phyloP scores from a whole-genome alignment of 768 basidiomycete genomes.

The Tylopilus rubrobrunneus region DNA sequence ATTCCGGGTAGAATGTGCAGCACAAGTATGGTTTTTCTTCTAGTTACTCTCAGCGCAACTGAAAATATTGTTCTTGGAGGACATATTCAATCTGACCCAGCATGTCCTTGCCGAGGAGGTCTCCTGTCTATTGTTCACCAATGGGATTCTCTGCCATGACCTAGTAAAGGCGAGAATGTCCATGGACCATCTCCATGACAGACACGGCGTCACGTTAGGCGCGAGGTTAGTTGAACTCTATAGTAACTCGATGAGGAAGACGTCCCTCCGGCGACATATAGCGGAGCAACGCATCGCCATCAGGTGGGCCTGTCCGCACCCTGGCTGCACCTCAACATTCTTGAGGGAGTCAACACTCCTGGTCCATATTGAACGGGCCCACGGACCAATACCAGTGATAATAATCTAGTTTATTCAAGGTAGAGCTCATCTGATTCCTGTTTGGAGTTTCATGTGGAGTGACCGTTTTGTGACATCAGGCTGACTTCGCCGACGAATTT shows the following conservation, averaged over 20 bases:
- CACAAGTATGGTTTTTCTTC: slow-evolving; percentile 2
- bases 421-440: too few relatives aligned
- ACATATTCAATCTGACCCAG: too few relatives aligned
- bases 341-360: too few relatives aligned
- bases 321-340: too few relatives aligned
- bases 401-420: too few relatives aligned
- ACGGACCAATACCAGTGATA: too few relatives aligned
- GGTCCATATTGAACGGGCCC: too few relatives aligned
- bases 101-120: not conserved
- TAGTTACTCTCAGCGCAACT: not conserved
- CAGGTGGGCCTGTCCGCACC: too few relatives aligned
- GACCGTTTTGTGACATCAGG: too few relatives aligned
- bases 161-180: not conserved
- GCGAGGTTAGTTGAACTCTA: not conserved
- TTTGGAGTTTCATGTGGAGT: too few relatives aligned
- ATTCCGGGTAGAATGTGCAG: too few relatives aligned
- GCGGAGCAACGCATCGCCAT: slow-evolving; percentile 7
- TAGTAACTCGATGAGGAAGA: not conserved
- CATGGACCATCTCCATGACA: slow-evolving; percentile 3
- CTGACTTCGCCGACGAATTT: too few relatives aligned
- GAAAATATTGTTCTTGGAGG: not conserved
- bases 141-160: not conserved
- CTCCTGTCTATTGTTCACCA: slow-evolving; percentile 3
- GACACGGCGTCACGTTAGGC: slow-evolving; percentile 4
- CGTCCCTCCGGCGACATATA: slow-evolving; percentile 10